Evolutionary conservation across 306 rosid species (phyloP).

Genomic region (Sophora flavescens): DNA sequence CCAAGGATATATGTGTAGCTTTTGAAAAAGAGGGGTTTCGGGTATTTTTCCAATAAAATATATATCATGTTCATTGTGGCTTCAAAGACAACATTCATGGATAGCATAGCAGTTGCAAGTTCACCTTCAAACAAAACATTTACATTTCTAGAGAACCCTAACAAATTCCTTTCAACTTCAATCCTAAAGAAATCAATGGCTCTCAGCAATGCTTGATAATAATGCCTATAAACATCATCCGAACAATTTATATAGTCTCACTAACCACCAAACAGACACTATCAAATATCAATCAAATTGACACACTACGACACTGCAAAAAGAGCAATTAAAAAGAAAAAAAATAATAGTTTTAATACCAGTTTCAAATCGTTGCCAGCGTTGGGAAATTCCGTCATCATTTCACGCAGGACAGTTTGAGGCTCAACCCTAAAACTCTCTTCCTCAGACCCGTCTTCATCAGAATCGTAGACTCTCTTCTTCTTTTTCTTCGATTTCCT

Average conservation of each 20-base stretch:
- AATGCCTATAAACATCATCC: neutral
- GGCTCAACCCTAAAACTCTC: constrained; percentile 55
- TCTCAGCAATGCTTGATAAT: neutral
- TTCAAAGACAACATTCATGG: neutral
- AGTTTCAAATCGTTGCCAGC: constrained; percentile 75
- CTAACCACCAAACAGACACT: neutral
- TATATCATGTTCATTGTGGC: neutral
- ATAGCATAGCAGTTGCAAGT: neutral
- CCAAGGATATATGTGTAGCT: too few relatives aligned
- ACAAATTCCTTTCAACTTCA: neutral
- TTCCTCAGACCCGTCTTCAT: constrained; percentile 34
- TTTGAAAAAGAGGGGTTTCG: too few relatives aligned
- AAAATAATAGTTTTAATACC: constrained; percentile 50
- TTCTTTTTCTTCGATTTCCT: constrained; percentile 55
- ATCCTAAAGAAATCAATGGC: neutral
- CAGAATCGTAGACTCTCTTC: constrained; percentile 52
- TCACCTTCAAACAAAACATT: neutral
- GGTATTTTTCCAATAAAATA: too few relatives aligned
- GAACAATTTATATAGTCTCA: constrained; percentile 18
- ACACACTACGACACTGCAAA: neutral
- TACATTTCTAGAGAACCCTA: neutral
- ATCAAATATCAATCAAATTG: neutral
- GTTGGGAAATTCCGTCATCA: constrained; percentile 75
- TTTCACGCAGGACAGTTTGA: constrained; percentile 50
- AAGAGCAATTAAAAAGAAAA: neutral